phyloP scores from a whole-genome alignment of 2,329 filamentous ascomycete species.

The Trichoderma atrobrunneum region DNA sequence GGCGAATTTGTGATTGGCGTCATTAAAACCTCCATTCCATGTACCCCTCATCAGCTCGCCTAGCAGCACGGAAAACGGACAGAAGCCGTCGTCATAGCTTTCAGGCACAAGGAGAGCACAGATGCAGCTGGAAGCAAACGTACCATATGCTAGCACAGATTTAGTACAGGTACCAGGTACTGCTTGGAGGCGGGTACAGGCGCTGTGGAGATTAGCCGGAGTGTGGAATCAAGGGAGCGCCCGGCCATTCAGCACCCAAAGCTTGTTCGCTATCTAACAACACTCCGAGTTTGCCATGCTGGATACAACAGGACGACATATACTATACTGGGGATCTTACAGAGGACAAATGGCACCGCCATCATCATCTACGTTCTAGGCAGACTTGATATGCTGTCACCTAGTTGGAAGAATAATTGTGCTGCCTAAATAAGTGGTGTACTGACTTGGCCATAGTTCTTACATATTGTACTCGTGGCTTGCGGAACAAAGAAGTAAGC shows the following conservation, averaged over 20 bases:
- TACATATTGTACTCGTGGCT: not conserved
- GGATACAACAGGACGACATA: not conserved
- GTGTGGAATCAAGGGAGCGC: not conserved
- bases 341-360: not conserved
- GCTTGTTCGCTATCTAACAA: not conserved
- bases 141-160: not conserved
- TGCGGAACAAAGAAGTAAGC: not conserved
- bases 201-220: not conserved
- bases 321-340: not conserved
- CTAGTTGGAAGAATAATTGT: not conserved
- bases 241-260: not conserved
- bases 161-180: not conserved
- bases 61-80: not conserved
- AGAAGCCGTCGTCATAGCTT: not conserved
- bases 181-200: not conserved
- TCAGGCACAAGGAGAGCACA: not conserved
- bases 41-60: not conserved
- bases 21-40: not conserved
- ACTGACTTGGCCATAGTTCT: not conserved
- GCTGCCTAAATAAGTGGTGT: not conserved
- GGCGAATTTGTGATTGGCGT: not conserved
- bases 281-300: not conserved
- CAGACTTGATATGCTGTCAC: not conserved
- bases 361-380: not conserved
- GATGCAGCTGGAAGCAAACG: not conserved